Evolutionary conservation across 768 basidiomycete species (phyloP).

Genomic region (Mycena rosella): DNA sequence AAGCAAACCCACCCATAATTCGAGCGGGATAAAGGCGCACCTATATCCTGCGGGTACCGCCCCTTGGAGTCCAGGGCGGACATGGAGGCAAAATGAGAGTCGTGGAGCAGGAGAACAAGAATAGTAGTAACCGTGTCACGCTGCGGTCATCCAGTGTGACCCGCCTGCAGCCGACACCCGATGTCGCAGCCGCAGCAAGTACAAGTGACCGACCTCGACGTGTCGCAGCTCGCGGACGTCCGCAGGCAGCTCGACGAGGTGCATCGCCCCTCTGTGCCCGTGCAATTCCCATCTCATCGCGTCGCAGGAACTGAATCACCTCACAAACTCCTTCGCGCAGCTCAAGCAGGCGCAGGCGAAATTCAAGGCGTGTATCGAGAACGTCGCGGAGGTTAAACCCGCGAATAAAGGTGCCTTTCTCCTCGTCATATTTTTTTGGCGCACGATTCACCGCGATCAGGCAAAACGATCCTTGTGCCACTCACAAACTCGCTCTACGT

Average conservation of each 20-base stretch:
- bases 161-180: slow-evolving; percentile 35
- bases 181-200: slow-evolving; percentile 74
- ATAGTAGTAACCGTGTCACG: slow-evolving; percentile 25
- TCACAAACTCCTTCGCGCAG: slow-evolving; percentile 92
- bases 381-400: slow-evolving; percentile 79
- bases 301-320: slow-evolving; percentile 88
- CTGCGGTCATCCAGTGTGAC: slow-evolving; percentile 9
- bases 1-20: too few species aligned
- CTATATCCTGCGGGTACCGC: slow-evolving; percentile 64
- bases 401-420: slow-evolving; percentile 67
- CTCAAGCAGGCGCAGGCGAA: slow-evolving; percentile 94
- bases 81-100: slow-evolving; percentile 19
- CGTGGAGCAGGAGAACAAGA: slow-evolving; percentile 22
- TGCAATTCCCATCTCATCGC: slow-evolving; percentile 15
- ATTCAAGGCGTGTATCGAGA: slow-evolving; percentile 89
- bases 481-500: slow-evolving; percentile 96
- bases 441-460: slow-evolving; percentile 54
- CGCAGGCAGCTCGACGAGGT: slow-evolving; percentile 95
- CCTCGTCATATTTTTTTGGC: background rate
- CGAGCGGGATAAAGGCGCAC: slow-evolving; percentile 45
- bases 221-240: slow-evolving; percentile 90
- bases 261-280: slow-evolving; percentile 12
- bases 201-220: slow-evolving; percentile 84
- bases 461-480: slow-evolving; percentile 91
- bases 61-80: slow-evolving; percentile 37